Percentiles rank a stretch among this genome's conserved stretches.
Conservation (phyloP, 1,139 yeast species). For the Geotrichum fermentans region DNA sequence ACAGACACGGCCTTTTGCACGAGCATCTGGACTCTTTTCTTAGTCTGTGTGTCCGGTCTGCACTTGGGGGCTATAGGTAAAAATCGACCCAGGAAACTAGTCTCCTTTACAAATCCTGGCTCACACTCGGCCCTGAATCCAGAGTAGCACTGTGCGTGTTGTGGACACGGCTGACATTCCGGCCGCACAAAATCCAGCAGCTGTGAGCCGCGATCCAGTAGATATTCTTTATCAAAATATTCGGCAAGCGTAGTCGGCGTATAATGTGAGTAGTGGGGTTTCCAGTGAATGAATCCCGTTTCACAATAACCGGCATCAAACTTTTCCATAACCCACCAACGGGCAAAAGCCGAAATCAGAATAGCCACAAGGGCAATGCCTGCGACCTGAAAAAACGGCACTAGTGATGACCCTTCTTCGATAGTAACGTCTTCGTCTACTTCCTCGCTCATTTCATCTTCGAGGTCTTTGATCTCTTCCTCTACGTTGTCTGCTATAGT, state of each 20-base stretch:
- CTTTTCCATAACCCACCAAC: slow-evolving; percentile 36
- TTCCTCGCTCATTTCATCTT: slow-evolving; percentile 1
- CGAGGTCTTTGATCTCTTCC: slow-evolving; percentile 16
- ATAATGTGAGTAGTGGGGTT: slow-evolving; percentile 13
- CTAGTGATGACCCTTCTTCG: neutral
- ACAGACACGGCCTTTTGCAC: slow-evolving; percentile 63
- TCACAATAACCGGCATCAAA: slow-evolving; percentile 38
- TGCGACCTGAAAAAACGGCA: slow-evolving; percentile 11
- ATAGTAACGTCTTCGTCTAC: neutral
- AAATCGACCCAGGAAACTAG: slow-evolving; percentile 54
- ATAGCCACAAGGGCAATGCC: slow-evolving; percentile 20
- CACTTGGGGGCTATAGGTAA: slow-evolving; percentile 63
- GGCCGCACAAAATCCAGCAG: slow-evolving; percentile 47
- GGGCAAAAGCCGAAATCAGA: slow-evolving; percentile 22
- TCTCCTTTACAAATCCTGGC: slow-evolving; percentile 55
- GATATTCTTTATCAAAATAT: slow-evolving; percentile 20
- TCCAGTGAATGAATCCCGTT: slow-evolving; percentile 28
- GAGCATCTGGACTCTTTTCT: slow-evolving; percentile 62
- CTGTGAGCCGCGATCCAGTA: slow-evolving; percentile 25
- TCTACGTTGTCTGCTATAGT: neutral
- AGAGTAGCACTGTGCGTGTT: slow-evolving; percentile 69
- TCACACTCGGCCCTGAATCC: slow-evolving; percentile 59
- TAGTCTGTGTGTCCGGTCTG: slow-evolving; percentile 70
- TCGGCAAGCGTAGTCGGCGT: slow-evolving; percentile 14
- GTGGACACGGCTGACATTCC: slow-evolving; percentile 70